Conservation (phyloP, 169 alveolate species). For the Plasmodium cynomolgi region DNA sequence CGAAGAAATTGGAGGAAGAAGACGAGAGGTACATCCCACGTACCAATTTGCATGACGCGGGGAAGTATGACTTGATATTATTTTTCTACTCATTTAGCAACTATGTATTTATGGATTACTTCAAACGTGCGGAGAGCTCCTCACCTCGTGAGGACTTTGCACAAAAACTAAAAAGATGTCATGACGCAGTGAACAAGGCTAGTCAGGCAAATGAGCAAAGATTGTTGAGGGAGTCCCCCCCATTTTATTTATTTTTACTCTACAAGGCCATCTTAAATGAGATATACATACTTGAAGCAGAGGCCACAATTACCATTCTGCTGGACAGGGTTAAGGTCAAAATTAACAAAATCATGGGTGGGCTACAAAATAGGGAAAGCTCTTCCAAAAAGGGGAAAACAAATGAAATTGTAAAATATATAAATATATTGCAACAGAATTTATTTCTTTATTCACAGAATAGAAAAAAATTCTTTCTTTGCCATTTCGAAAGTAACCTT, state of each 20-base stretch:
- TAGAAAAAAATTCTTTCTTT: conserved; percentile 9
- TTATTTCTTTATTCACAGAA: conserved; percentile 31
- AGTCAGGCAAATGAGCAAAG: neutral
- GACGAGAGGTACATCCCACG: neutral
- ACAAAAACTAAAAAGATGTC: conserved; percentile 1
- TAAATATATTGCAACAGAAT: conserved; percentile 63
- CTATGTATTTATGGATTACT: conserved; percentile 3
- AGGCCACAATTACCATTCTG: neutral
- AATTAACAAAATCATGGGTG: conserved; percentile 1
- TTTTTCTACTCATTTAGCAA: conserved; percentile 40
- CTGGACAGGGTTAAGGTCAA: conserved; percentile 17
- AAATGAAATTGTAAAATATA: conserved; percentile 62
- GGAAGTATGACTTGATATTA: conserved; percentile 48
- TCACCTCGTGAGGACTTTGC: neutral
- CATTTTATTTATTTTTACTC: conserved; percentile 39
- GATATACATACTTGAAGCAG: conserved; percentile 26
- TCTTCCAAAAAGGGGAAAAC: conserved; percentile 35
- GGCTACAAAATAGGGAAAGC: conserved; percentile 4
- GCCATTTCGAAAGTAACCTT: conserved; percentile 29
- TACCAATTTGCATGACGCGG: neutral
- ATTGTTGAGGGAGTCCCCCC: neutral
- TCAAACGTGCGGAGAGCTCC: neutral
- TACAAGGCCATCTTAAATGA: conserved; percentile 38
- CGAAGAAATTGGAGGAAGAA: neutral
- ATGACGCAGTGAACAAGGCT: neutral